These are phyloP conservation scores for Aspergillus neotritici DNA, from an alignment of 2,329 filamentous ascomycete genomes.

Conservation along the genomic window DNA sequence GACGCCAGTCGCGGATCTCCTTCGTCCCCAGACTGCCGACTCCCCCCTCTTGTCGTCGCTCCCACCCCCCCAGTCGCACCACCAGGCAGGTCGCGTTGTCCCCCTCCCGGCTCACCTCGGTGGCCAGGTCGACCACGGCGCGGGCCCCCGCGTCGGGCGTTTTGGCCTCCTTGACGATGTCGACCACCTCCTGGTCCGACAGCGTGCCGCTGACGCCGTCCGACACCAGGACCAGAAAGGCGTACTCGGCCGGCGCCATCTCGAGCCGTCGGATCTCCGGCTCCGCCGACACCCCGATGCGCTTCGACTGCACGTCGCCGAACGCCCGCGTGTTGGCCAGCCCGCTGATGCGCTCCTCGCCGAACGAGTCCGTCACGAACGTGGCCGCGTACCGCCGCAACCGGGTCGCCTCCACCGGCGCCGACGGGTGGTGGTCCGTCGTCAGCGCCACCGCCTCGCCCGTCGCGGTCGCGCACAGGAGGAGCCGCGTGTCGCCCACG, in stretches of 20 bases:
- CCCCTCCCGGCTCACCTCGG: conserved; percentile 65
- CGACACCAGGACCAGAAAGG: conserved; percentile 79
- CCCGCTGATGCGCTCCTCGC: conserved; percentile 89
- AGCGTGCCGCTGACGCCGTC: conserved; percentile 86
- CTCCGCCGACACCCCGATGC: conserved; percentile 89
- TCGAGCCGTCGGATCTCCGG: conserved; percentile 79
- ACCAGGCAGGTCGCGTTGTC: conserved; percentile 62
- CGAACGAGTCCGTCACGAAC: conserved; percentile 93
- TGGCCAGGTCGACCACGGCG: conserved; percentile 78
- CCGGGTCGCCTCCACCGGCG: conserved; percentile 74
- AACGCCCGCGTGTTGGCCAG: conserved; percentile 92
- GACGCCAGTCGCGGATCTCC: conserved; percentile 80
- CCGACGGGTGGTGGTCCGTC: conserved; percentile 86
- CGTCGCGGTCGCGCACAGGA: conserved; percentile 81
- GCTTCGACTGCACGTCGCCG: conserved; percentile 85
- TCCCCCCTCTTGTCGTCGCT: conserved; percentile 67
- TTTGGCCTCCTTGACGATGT: conserved; percentile 86
- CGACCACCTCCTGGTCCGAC: conserved; percentile 90
- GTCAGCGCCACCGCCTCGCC: conserved; percentile 77
- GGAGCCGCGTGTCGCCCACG: conserved; percentile 85
- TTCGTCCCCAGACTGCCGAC: conserved; percentile 84
- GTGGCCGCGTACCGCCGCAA: conserved; percentile 79
- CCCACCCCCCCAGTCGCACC: conserved; percentile 60
- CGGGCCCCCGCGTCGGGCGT: conserved; percentile 81
- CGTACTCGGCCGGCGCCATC: conserved; percentile 75